phyloP scores from a whole-genome alignment of 1,284 basidiomycete genomes.

The Entoloma clypeatum region DNA sequence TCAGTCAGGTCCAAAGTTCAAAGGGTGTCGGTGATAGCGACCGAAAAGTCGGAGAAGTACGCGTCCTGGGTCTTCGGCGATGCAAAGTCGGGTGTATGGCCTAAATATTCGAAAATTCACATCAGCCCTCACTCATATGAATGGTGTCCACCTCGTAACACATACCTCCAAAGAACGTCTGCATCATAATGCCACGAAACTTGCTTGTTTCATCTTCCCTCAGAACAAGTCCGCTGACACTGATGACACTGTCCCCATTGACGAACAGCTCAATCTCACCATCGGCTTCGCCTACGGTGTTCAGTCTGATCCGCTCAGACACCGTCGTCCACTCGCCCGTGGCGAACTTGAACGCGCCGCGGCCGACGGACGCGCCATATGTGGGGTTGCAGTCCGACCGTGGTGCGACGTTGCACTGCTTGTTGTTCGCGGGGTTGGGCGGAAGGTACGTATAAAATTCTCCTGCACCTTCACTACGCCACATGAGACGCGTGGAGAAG shows the following conservation, averaged over 20 bases:
- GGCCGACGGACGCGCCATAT: slow-evolving; percentile 67
- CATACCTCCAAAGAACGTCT: slow-evolving; percentile 66
- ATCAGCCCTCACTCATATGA: neutral
- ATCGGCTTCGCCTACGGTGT: slow-evolving; percentile 52
- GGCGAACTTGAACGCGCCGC: slow-evolving; percentile 67
- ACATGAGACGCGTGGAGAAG: slow-evolving; percentile 59
- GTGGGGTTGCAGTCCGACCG: slow-evolving; percentile 57
- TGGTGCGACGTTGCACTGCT: slow-evolving; percentile 51
- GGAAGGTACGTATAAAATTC: slow-evolving; percentile 63
- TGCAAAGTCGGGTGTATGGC: slow-evolving; percentile 44
- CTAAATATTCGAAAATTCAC: slow-evolving; percentile 24
- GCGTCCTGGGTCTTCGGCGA: slow-evolving; percentile 53
- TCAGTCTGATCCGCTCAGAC: slow-evolving; percentile 57
- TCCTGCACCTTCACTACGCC: slow-evolving; percentile 45
- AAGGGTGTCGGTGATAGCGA: slow-evolving; percentile 50
- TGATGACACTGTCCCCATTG: slow-evolving; percentile 56
- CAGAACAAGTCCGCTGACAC: slow-evolving; percentile 46
- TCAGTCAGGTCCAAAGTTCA: slow-evolving; percentile 31
- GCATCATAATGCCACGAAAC: slow-evolving; percentile 60
- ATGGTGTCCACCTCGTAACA: neutral
- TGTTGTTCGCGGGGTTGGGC: slow-evolving; percentile 40
- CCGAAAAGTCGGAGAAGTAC: slow-evolving; percentile 64
- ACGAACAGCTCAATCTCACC: slow-evolving; percentile 56
- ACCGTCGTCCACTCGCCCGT: slow-evolving; percentile 59
- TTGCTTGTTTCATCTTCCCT: slow-evolving; percentile 40